Base-by-base conservation (phyloP, 495 filamentous ascomycete genomes). In the Xylaria bambusicola region DNA sequence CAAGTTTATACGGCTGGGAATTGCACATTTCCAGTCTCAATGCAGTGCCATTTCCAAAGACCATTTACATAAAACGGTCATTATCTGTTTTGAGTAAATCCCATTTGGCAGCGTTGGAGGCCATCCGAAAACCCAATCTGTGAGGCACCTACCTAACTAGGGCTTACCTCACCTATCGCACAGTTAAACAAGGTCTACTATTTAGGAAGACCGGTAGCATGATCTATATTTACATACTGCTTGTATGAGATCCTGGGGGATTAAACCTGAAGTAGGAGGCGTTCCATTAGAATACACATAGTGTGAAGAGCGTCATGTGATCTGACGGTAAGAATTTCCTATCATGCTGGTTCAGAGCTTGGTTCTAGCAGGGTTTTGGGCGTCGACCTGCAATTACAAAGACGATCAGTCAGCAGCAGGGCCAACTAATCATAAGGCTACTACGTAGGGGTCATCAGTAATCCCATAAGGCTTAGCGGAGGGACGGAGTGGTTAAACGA, bases 321-420 rank as follows among this genome's bases (percentile, higher is more conserved):
- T 53, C 35, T 53, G 21, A 53, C 35, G 15, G 20, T 18, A 29
- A 15, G 2, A 53, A 36, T 27, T 18, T 40, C 21, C 27, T 27
- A 44, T 42, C 27, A 44, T 44, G 38, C 52, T 44, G 17, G 7
- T 18, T 12, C 26, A n/a, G n/a, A n/a, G n/a, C n/a, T n/a, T n/a
- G n/a, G n/a, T n/a, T n/a, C n/a, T 24, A 42, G 26, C 38, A 44
- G 38, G 52, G 52, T 18, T 20, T n/a, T 36, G 0, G 21, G 6
- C 36, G 50, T 41, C 35, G 17, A 46, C 27, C 53, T 56, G 42
- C 53, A 36, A 48, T 56, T 33, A 56, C 53, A 47, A 56, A 56
- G 41, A 56, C 15, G 33, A 56, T 56, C 53, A 56, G 41, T 56
- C 53, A 56, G 53, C 53, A 47, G 3, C n/a, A 17, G 45, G 21